These are phyloP conservation scores for Mytilinidion resinicola DNA, from an alignment of 495 filamentous ascomycete species.

Conservation along the genomic window DNA sequence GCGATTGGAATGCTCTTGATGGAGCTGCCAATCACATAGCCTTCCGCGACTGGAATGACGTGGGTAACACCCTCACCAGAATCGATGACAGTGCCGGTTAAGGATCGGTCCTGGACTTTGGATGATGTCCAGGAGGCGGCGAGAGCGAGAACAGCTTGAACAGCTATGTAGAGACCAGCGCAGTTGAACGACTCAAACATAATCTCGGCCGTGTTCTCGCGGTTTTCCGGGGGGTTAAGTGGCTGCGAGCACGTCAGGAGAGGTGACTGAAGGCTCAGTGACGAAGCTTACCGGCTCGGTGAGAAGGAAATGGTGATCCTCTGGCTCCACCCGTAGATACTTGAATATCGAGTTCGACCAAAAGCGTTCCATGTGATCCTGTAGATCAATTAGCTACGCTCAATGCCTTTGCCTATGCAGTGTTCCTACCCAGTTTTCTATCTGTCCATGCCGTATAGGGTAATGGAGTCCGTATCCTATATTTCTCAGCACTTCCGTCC, in stretches of 20 bases:
- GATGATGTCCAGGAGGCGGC: constrained; percentile 97
- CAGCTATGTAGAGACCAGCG: constrained; percentile 96
- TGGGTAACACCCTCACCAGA: constrained; percentile 97
- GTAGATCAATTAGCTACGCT: constrained; percentile 8
- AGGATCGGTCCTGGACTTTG: constrained; percentile 92
- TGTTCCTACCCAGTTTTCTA: constrained; percentile 82
- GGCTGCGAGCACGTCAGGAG: constrained; percentile 50
- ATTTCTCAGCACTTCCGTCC: constrained; percentile 25
- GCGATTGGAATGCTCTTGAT: constrained; percentile 99
- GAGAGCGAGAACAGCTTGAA: constrained; percentile 92
- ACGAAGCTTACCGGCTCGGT: constrained; percentile 74
- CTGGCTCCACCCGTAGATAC: constrained; percentile 93
- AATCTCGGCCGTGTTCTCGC: constrained; percentile 98
- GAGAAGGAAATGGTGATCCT: constrained; percentile 96
- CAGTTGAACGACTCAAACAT: constrained; percentile 99
- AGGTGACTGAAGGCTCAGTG: constrained; percentile 2
- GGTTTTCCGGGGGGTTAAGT: constrained; percentile 95
- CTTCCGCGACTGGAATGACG: constrained; percentile 97
- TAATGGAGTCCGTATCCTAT: constrained; percentile 91
- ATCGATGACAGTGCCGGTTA: constrained; percentile 96
- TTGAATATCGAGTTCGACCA: constrained; percentile 99
- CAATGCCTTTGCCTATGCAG: not conserved
- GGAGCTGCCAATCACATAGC: constrained; percentile 96
- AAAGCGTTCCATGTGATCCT: constrained; percentile 98
- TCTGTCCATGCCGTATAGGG: constrained; percentile 93